A percentile compares a stretch with the other conserved stretches of the same genome.
phyloP scores from a whole-genome alignment of 495 filamentous ascomycete species.

The Aspergillus bertholletiae region DNA sequence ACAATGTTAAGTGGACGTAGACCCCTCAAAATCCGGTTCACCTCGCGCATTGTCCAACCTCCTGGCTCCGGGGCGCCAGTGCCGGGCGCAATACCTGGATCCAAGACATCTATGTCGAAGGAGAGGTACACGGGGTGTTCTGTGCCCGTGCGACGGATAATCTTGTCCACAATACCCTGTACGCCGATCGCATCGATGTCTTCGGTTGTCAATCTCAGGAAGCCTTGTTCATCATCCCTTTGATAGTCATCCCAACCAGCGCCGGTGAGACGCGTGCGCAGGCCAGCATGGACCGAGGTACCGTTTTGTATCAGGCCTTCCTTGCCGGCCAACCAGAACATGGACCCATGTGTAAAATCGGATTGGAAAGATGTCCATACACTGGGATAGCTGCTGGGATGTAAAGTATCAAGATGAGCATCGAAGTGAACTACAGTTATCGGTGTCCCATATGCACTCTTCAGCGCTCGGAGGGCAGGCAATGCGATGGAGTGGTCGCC shows the following conservation, averaged over 20 bases:
- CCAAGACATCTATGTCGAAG: constrained; percentile 31
- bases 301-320: constrained; percentile 22
- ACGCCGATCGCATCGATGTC: constrained; percentile 29
- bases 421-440: constrained; percentile 60
- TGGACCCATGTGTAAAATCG: constrained; percentile 28
- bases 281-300: constrained; percentile 23
- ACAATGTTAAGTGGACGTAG: constrained; percentile 25
- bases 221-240: constrained; percentile 21
- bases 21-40: constrained; percentile 23
- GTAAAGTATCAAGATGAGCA: constrained; percentile 56
- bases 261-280: constrained; percentile 23
- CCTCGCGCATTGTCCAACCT: constrained; percentile 30
- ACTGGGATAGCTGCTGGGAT: constrained; percentile 33
- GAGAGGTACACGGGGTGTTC: constrained; percentile 23
- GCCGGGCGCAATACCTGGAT: constrained; percentile 23
- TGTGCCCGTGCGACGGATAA: constrained; percentile 12
- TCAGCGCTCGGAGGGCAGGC: constrained; percentile 54
- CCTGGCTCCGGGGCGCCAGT: constrained; percentile 30
- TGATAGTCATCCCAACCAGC: constrained; percentile 17
- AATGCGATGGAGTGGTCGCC: constrained; percentile 64
- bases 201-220: constrained; percentile 15
- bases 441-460: constrained; percentile 48
- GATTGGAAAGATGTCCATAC: constrained; percentile 24
- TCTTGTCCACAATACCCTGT: constrained; percentile 16
- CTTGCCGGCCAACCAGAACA: constrained; percentile 27